Conservation (phyloP, 177 flowering plant genomes). For the Tripterygium wilfordii region DNA sequence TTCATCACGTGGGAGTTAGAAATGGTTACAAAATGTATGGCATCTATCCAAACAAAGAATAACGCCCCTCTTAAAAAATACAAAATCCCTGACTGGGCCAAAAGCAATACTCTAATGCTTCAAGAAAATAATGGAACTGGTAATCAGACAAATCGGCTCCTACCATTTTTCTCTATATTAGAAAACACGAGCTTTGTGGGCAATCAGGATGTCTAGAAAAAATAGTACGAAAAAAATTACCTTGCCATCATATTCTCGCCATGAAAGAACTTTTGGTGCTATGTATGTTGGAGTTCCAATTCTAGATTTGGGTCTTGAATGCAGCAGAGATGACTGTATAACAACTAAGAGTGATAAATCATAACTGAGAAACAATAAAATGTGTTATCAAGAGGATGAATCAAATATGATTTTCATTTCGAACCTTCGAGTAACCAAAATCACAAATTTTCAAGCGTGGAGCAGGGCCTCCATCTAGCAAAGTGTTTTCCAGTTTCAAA, state of each 20-base stretch:
- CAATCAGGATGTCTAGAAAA: too few species aligned
- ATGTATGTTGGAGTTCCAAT: slow-evolving; percentile 42
- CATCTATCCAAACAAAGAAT: not conserved
- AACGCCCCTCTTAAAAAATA: not conserved
- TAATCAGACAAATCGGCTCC: too few species aligned
- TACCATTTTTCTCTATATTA: not conserved
- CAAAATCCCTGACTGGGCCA: not conserved
- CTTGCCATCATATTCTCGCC: slow-evolving; percentile 39
- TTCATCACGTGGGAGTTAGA: too few species aligned
- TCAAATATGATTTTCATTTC: too few species aligned
- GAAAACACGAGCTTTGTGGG: too few species aligned
- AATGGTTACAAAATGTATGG: not conserved
- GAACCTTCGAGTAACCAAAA: slow-evolving; percentile 45
- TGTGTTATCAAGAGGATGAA: too few species aligned
- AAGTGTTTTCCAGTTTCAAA: slow-evolving; percentile 40
- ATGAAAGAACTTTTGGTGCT: slow-evolving; percentile 41
- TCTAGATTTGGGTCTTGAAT: slow-evolving; percentile 37
- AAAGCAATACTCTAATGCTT: too few species aligned
- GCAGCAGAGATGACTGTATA: slow-evolving; percentile 32
- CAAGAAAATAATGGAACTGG: too few species aligned
- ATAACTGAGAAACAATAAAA: too few species aligned
- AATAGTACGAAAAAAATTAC: slow-evolving; percentile 7
- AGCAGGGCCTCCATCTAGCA: slow-evolving; percentile 36
- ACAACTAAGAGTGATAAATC: too few species aligned
- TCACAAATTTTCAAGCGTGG: slow-evolving; percentile 43